phyloP scores from a whole-genome alignment of 108 stramenopile genomes.

The Epipyxis sp. region DNA sequence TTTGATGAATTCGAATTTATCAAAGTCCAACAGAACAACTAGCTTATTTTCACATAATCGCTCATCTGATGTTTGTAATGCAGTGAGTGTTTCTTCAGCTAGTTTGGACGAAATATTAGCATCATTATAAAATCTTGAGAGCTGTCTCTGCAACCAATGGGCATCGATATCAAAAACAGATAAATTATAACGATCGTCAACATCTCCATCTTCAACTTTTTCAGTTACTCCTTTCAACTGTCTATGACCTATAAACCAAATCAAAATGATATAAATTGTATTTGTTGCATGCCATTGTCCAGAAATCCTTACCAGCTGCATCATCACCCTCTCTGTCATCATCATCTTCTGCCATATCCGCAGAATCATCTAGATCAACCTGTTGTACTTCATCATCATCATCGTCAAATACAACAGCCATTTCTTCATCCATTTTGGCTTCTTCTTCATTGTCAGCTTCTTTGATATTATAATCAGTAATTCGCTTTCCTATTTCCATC shows the following conservation, averaged over 20 bases:
- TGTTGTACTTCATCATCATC: slow-evolving; percentile 66
- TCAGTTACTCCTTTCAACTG: slow-evolving; percentile 49
- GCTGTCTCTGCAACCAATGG: slow-evolving; percentile 81
- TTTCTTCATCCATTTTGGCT: slow-evolving; percentile 76
- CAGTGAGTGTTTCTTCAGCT: slow-evolving; percentile 70
- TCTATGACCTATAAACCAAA: no score
- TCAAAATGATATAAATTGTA: no score
- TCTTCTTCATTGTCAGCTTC: slow-evolving; percentile 50
- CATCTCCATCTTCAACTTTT: slow-evolving; percentile 64
- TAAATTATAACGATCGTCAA: slow-evolving; percentile 50
- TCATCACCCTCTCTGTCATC: slow-evolving; percentile 52
- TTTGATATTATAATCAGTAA: slow-evolving; percentile 68
- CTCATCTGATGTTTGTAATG: slow-evolving; percentile 56
- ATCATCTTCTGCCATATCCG: slow-evolving; percentile 64
- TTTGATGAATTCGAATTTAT: slow-evolving; percentile 92
- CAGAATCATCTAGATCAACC: slow-evolving; percentile 65
- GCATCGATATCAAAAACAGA: slow-evolving; percentile 98
- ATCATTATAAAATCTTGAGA: slow-evolving; percentile 77
- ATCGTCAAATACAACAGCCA: slow-evolving; percentile 92
- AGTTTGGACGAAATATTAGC: slow-evolving; percentile 74
- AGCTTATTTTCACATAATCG: slow-evolving; percentile 92
- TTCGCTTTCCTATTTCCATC: slow-evolving; percentile 60
- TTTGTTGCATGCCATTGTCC: no score
- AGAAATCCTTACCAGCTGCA: no score
- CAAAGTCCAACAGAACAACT: slow-evolving; percentile 83